phyloP scores from a whole-genome alignment of 1,284 basidiomycete species.

The Kalmanozyma brasiliensis region DNA sequence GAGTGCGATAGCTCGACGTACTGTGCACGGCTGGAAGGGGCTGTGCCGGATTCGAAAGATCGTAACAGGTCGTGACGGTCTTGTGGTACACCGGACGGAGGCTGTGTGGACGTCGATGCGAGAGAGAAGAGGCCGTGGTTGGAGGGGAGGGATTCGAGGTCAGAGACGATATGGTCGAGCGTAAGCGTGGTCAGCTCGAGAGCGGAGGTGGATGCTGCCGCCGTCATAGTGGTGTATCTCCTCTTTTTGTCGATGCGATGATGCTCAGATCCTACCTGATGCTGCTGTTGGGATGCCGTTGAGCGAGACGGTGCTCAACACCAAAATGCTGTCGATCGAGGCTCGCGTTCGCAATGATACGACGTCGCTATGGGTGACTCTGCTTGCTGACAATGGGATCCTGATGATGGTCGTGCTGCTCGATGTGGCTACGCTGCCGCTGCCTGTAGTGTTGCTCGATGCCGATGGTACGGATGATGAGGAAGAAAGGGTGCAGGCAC shows the following conservation, averaged over 20 bases:
- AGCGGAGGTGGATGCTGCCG: neutral
- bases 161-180: conserved; percentile 29
- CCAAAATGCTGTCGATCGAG: too few species aligned
- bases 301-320: too few species aligned
- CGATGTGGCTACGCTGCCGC: too few species aligned
- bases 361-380: too few species aligned
- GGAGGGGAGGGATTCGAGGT: conserved; percentile 12
- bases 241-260: too few species aligned
- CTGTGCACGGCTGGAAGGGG: conserved; percentile 2
- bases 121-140: conserved; percentile 8
- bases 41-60: conserved; percentile 5
- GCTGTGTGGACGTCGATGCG: conserved; percentile 1
- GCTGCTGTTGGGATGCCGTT: too few species aligned
- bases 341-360: too few species aligned
- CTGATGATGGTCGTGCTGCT: too few species aligned
- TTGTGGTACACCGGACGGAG: neutral
- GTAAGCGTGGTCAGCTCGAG: conserved; percentile 18
- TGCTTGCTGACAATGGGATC: too few species aligned
- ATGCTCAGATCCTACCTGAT: too few species aligned
- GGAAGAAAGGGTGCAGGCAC: neutral
- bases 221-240: neutral
- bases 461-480: too few species aligned
- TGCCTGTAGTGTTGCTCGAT: too few species aligned
- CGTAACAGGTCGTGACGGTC: neutral
- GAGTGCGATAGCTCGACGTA: conserved; percentile 25